Evolutionary conservation across 108 stramenopile species (phyloP), one percentile per base, ranked within the genome.

Genomic region (Cyclotella atomus): DNA sequence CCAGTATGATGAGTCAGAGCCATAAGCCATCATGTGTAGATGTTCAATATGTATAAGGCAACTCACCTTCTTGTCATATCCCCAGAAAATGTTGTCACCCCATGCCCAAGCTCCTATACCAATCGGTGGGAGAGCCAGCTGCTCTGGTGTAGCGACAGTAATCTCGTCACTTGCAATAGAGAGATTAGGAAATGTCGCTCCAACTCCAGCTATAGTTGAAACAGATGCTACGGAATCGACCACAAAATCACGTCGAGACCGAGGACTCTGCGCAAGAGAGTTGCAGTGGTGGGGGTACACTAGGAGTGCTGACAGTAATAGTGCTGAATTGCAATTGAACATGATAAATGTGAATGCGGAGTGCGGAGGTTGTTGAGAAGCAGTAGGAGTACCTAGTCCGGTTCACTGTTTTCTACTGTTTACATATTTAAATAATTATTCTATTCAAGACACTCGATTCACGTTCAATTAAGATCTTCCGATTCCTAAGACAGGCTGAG

Each of bases 41-140:
- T 23, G 52, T 21, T n/a, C 52, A 1, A 23, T 1, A 23, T 21
- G n/a, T n/a, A n/a, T n/a, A n/a, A n/a, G n/a, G n/a, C n/a, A n/a
- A 23, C 52, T 23, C 21, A 52, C 52, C 52, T 23, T 84, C 44
- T 75, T 75, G 65, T 89, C 80, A 79, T 94, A 94, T 2, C 91
- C 89, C 93, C 93, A 94, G 61, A 94, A 91, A 0, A 89, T 20
- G n/a, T 71, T 70, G 75, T 94, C 93, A 23, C 93, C 93, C 93
- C 93, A 94, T 2, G 93, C 83, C 93, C 93, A 95, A 43, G 90
- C 88, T 25, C 93, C 93, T 0, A 91, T 61, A 4, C 93, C 93
- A 16, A 94, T 75, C 12, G 86, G 84, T 6, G 85, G 86, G 8
- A 90, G 81, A 27, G 52, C 17, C 19, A 63, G 36, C 19, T 27